Evolutionary conservation across 148 eudicot species (phyloP).

Genomic region (Chenopodium album): DNA sequence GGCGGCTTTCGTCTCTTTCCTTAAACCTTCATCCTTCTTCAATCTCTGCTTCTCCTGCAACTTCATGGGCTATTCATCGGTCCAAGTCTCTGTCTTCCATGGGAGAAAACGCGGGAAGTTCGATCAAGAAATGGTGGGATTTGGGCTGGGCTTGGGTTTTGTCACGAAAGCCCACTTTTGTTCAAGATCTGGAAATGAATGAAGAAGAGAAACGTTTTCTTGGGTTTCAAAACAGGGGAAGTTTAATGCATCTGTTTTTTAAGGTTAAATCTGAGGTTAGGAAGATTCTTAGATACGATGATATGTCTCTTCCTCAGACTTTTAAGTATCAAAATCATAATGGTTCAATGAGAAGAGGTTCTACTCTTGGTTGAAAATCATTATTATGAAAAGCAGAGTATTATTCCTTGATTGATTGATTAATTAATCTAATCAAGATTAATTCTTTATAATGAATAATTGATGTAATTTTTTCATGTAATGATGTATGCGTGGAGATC

Average conservation of each 20-base stretch:
- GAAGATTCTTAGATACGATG: slow-evolving; percentile 44
- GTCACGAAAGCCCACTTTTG: slow-evolving; percentile 61
- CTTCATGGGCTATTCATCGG: slow-evolving; percentile 42
- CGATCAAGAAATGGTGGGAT: slow-evolving; percentile 72
- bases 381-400: slow-evolving; percentile 4
- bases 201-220: slow-evolving; percentile 57
- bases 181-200: slow-evolving; percentile 79
- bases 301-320: slow-evolving; percentile 62
- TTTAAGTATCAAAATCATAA: slow-evolving; percentile 33
- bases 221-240: slow-evolving; percentile 59
- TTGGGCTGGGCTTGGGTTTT: slow-evolving; percentile 69
- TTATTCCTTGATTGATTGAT: not conserved
- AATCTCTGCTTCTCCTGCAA: slow-evolving; percentile 30
- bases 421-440: slow-evolving; percentile 5
- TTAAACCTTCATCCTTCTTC: slow-evolving; percentile 40
- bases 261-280: slow-evolving; percentile 54
- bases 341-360: slow-evolving; percentile 1
- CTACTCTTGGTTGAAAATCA: slow-evolving; percentile 9
- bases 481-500: not conserved
- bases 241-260: slow-evolving; percentile 58
- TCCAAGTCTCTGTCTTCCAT: slow-evolving; percentile 60
- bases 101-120: slow-evolving; percentile 46
- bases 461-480: not conserved
- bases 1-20: slow-evolving; percentile 58
- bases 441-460: slow-evolving; percentile 4